Conservation (phyloP, 1,139 yeast species). For the Ogataea hybrid region DNA sequence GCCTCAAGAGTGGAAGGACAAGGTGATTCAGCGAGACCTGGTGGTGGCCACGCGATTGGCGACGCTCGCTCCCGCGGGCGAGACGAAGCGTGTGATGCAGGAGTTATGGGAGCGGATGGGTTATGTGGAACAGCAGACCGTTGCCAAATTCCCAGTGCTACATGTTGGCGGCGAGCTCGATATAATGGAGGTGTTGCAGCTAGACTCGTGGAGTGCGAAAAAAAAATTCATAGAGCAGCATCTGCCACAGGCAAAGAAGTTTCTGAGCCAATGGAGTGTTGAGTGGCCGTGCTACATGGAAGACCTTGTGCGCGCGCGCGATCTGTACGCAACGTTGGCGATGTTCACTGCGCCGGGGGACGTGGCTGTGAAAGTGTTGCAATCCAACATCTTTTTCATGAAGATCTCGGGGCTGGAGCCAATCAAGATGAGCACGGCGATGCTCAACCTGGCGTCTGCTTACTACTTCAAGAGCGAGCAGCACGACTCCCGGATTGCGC, state of each 20-base stretch:
- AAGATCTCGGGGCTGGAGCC: constrained; percentile 19
- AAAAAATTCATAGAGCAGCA: constrained; percentile 14
- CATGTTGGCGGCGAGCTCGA: constrained; percentile 9
- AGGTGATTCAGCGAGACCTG: constrained; percentile 29
- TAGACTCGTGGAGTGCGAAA: constrained; percentile 15
- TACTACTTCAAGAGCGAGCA: constrained; percentile 23
- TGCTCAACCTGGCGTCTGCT: constrained; percentile 29
- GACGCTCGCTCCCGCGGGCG: constrained; percentile 17
- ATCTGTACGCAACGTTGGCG: constrained; percentile 28
- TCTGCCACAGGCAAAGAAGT: constrained; percentile 19
- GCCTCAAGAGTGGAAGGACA: constrained; percentile 23
- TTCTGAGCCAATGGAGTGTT: constrained; percentile 25
- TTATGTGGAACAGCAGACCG: constrained; percentile 25
- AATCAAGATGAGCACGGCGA: constrained; percentile 22
- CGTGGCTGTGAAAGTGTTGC: constrained; percentile 17
- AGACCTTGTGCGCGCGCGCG: constrained; percentile 27
- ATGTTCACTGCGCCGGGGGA: constrained; percentile 21
- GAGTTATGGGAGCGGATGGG: constrained; percentile 25
- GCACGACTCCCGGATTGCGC: constrained; percentile 17
- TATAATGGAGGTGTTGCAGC: constrained; percentile 22
- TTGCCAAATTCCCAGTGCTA: constrained; percentile 18
- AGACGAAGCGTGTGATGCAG: constrained; percentile 11
- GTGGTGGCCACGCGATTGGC: constrained; percentile 28
- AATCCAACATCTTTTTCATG: constrained; percentile 24
- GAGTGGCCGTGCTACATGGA: constrained; percentile 29